Conservation (phyloP, 2,329 filamentous ascomycete species). For the Macrophomina pseudophaseolina region DNA sequence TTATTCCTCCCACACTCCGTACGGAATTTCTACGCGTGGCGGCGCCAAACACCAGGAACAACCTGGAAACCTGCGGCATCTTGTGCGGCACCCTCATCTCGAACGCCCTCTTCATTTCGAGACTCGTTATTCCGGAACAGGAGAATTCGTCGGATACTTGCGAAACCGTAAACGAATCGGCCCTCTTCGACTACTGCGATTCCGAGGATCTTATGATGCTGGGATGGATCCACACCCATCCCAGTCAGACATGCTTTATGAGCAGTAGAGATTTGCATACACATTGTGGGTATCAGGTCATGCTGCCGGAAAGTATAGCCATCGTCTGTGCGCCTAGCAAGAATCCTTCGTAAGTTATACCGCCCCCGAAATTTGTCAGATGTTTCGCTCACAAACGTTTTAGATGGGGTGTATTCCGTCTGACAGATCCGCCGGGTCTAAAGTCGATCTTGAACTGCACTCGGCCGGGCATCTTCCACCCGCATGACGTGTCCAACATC, state of each 20-base stretch:
- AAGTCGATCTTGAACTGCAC: constrained; percentile 81
- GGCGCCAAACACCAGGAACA: constrained; percentile 74
- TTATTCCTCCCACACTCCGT: constrained; percentile 79
- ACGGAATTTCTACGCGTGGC: constrained; percentile 76
- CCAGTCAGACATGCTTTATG: constrained; percentile 97
- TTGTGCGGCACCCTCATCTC: constrained; percentile 89
- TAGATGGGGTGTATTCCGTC: constrained; percentile 87
- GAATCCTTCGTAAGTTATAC: constrained; percentile 69
- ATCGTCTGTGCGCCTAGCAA: constrained; percentile 93
- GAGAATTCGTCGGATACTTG: constrained; percentile 90
- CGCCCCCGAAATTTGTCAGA: not conserved
- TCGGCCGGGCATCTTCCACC: constrained; percentile 83
- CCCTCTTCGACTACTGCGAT: constrained; percentile 88
- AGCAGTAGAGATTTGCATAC: constrained; percentile 93
- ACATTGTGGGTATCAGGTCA: constrained; percentile 90
- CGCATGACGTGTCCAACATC: constrained; percentile 70
- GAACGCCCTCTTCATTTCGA: constrained; percentile 90
- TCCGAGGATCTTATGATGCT: constrained; percentile 81
- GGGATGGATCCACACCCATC: constrained; percentile 98
- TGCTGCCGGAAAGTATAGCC: constrained; percentile 94
- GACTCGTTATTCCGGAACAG: constrained; percentile 89
- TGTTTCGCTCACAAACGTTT: not conserved
- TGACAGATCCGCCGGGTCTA: constrained; percentile 91
- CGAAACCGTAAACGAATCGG: constrained; percentile 85
- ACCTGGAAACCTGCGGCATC: constrained; percentile 94